Evolutionary conservation across 176 grass and related monocot genomes (phyloP).

Genomic region (Carex cristatella): DNA sequence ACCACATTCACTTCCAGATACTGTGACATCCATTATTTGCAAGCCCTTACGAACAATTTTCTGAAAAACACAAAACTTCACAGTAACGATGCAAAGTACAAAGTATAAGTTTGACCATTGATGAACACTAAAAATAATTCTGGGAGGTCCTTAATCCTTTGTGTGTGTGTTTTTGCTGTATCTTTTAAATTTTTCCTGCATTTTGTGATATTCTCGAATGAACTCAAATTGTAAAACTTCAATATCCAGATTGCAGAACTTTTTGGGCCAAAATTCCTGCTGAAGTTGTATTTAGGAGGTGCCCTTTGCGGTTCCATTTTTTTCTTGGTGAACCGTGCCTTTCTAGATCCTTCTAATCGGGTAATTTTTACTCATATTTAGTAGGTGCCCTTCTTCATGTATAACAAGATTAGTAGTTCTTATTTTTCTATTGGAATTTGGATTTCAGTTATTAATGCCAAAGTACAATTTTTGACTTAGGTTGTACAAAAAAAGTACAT

Average conservation of each 20-base stretch:
- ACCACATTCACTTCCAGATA: not conserved
- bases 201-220: not conserved
- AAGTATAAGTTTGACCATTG: not conserved
- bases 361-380: constrained; percentile 25
- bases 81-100: not conserved
- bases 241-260: constrained; percentile 46
- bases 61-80: not conserved
- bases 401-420: constrained; percentile 3
- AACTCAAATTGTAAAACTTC: not conserved
- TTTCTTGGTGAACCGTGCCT: constrained; percentile 71
- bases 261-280: constrained; percentile 72
- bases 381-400: not conserved
- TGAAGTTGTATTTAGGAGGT: constrained; percentile 69
- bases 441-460: constrained; percentile 4
- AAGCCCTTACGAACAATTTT: not conserved
- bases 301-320: constrained; percentile 70
- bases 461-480: not conserved
- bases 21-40: not conserved
- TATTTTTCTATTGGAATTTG: not conserved
- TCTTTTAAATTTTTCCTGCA: not conserved
- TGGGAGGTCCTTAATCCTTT: not conserved
- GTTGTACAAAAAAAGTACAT: constrained; percentile 1
- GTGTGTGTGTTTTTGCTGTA: not conserved
- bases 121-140: not conserved
- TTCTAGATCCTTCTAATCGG: constrained; percentile 41